A percentile compares a stretch with the other conserved stretches of the same genome.
Conservation (phyloP, 805 yeast genomes). For the Candida methanosorbosa region DNA sequence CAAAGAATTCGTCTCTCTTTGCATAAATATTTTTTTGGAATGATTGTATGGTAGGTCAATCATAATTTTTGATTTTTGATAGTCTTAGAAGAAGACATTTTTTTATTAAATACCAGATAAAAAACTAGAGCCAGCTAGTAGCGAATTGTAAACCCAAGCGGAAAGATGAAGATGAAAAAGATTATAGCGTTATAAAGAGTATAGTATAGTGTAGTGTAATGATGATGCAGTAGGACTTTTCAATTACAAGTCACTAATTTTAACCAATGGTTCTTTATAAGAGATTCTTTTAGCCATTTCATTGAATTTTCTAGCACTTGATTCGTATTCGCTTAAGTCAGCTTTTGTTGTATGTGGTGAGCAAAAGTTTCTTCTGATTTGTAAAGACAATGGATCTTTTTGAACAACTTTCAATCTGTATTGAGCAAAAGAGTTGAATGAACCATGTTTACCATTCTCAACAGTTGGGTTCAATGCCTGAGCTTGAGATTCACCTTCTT, state of each 20-base stretch:
- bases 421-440: conserved; percentile 19
- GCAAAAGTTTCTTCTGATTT: conserved; percentile 15
- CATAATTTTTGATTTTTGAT: too few species aligned
- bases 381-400: conserved; percentile 17
- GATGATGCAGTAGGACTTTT: background rate
- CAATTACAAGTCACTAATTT: conserved; percentile 2
- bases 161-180: too few species aligned
- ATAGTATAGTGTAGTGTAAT: background rate
- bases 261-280: conserved; percentile 10
- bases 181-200: too few species aligned
- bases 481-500: conserved; percentile 11
- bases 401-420: conserved; percentile 20
- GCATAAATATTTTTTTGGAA: too few species aligned
- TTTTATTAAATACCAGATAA: too few species aligned
- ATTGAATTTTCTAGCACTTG: conserved; percentile 10
- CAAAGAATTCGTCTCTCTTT: too few species aligned
- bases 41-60: too few species aligned
- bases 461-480: conserved; percentile 10
- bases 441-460: conserved; percentile 4
- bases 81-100: too few species aligned
- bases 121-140: too few species aligned
- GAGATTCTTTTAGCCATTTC: conserved; percentile 16
- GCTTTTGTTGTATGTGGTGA: conserved; percentile 2
- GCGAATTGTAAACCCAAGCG: too few species aligned
- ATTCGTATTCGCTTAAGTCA: conserved; percentile 4